phyloP scores from a whole-genome alignment of 768 basidiomycete genomes.

The Trametes cubensis region DNA sequence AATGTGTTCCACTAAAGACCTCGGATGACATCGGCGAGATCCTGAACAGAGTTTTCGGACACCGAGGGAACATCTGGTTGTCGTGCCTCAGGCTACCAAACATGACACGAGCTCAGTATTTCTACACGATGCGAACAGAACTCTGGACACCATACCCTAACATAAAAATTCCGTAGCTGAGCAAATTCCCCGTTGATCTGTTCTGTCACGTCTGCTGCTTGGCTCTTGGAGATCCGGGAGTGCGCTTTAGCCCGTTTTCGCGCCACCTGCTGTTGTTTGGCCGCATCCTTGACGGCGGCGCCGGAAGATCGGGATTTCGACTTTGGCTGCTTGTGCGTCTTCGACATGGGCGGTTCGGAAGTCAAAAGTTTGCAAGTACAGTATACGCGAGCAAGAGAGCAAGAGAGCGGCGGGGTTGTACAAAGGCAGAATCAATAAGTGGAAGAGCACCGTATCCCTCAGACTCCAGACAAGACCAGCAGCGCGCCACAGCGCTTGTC shows the following conservation, averaged over 20 bases:
- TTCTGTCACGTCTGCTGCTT: conserved; percentile 1
- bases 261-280: not conserved
- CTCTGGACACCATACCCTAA: not conserved
- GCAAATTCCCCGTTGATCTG: conserved; percentile 16
- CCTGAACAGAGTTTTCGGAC: conserved; percentile 4
- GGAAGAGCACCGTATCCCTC: too few relatives aligned
- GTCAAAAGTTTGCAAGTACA: too few relatives aligned
- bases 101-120: too few relatives aligned
- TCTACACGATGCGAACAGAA: not conserved
- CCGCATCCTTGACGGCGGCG: not conserved
- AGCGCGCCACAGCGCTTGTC: too few relatives aligned
- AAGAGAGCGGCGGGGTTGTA: too few relatives aligned
- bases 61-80: not conserved
- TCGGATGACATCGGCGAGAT: conserved; percentile 8
- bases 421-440: too few relatives aligned
- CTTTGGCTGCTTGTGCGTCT: not conserved
- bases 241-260: conserved; percentile 6
- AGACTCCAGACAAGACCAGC: too few relatives aligned
- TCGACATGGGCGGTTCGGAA: not conserved
- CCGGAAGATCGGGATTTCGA: not conserved
- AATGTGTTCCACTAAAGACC: not conserved
- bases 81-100: not conserved
- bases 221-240: not conserved
- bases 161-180: conserved; percentile 6
- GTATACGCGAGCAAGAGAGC: too few relatives aligned